Evolutionary conservation across 1,139 yeast genomes (phyloP).

Genomic region (Kodamaea plutei): DNA sequence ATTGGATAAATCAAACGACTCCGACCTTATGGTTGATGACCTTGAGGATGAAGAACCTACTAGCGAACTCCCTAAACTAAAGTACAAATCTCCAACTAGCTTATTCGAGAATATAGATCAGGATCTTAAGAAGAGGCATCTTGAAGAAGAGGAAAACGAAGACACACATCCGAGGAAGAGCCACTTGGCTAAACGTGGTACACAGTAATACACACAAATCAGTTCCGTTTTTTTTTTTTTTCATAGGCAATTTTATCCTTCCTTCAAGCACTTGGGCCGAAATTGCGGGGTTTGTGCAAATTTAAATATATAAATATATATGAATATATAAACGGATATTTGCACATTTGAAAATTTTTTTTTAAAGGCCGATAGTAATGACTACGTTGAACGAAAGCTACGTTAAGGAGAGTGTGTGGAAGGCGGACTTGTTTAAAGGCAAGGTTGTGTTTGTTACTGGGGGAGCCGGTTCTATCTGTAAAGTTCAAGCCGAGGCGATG

Average conservation of each 20-base stretch:
- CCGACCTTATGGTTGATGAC: too few relatives aligned
- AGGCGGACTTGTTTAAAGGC: constrained; percentile 65
- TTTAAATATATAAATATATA: too few relatives aligned
- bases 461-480: constrained; percentile 26
- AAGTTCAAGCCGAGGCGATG: constrained; percentile 25
- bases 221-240: too few relatives aligned
- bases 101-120: constrained; percentile 9
- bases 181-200: constrained; percentile 1
- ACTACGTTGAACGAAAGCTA: constrained; percentile 24
- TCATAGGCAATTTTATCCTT: too few relatives aligned
- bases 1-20: too few relatives aligned
- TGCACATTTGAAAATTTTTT: too few relatives aligned
- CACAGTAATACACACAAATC: too few relatives aligned
- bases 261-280: too few relatives aligned
- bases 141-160: constrained; percentile 16
- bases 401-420: constrained; percentile 34
- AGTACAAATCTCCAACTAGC: constrained; percentile 9
- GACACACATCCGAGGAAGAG: constrained; percentile 5
- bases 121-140: constrained; percentile 16
- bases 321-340: too few relatives aligned
- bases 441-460: constrained; percentile 50
- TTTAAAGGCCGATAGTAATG: too few relatives aligned
- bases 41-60: constrained; percentile 3
- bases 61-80: constrained; percentile 1
- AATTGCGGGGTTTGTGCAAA: too few relatives aligned